Conservation (phyloP, 768 basidiomycete species). For the Pleurotus eryngii region DNA sequence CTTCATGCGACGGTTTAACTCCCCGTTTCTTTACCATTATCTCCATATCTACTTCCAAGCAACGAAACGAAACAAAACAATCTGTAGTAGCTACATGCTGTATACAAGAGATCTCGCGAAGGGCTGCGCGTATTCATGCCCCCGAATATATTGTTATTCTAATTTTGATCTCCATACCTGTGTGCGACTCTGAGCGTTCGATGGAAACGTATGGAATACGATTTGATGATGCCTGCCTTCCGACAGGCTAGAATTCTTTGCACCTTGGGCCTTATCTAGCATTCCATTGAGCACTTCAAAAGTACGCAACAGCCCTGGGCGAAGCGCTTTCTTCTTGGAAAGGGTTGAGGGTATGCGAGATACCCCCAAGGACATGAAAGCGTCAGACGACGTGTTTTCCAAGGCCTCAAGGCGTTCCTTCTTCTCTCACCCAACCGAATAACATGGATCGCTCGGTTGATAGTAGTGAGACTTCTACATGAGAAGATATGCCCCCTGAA, state of each 20-base stretch:
- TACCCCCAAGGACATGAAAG: too few relatives aligned
- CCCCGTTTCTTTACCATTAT: background rate
- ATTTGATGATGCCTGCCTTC: background rate
- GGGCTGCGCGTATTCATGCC: slow-evolving; percentile 6
- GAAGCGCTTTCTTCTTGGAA: background rate
- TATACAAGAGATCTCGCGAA: slow-evolving; percentile 7
- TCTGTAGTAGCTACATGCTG: slow-evolving; percentile 7
- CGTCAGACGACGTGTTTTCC: too few relatives aligned
- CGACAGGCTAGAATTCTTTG: background rate
- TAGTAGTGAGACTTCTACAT: too few relatives aligned
- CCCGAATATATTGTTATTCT: slow-evolving; percentile 6
- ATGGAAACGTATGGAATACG: background rate
- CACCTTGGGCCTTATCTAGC: background rate
- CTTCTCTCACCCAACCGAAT: too few relatives aligned
- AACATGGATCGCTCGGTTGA: too few relatives aligned
- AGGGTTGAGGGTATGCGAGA: too few relatives aligned
- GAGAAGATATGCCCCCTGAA: too few relatives aligned
- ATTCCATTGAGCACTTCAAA: background rate
- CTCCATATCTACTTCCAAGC: background rate
- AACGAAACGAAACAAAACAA: slow-evolving; percentile 2
- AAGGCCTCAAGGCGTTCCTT: too few relatives aligned
- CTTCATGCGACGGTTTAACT: slow-evolving; percentile 3
- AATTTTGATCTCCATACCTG: background rate
- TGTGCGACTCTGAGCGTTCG: background rate
- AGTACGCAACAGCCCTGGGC: background rate